Percentiles rank a stretch among this genome's conserved stretches.
Conservation (phyloP, 2,329 filamentous ascomycete species). For the Monosporascus ibericus region DNA sequence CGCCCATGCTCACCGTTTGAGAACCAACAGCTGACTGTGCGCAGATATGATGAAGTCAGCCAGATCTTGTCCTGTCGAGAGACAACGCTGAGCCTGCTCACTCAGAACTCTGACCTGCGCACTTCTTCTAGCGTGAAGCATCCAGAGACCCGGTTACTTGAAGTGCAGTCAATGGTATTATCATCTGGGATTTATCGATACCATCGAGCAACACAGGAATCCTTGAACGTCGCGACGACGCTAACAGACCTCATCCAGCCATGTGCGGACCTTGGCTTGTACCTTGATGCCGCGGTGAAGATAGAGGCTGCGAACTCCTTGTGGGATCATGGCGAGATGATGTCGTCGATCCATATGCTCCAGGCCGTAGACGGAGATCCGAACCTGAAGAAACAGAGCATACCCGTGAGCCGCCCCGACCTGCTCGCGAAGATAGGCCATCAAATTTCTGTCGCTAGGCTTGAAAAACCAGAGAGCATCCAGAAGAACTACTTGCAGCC, state of each 20-base stretch:
- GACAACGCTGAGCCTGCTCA: conserved; percentile 74
- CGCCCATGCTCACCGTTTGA: conserved; percentile 6
- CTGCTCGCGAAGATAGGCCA: conserved; percentile 83
- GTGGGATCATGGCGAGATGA: conserved; percentile 91
- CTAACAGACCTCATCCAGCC: conserved; percentile 70
- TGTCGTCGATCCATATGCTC: conserved; percentile 82
- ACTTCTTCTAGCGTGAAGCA: conserved; percentile 54
- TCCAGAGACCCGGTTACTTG: conserved; percentile 60
- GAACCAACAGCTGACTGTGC: conserved; percentile 16
- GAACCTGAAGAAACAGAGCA: conserved; percentile 60
- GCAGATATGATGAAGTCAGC: conserved; percentile 69
- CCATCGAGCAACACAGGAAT: conserved; percentile 79
- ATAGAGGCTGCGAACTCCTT: conserved; percentile 84
- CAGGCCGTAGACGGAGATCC: conserved; percentile 61
- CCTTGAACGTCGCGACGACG: conserved; percentile 76
- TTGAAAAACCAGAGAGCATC: conserved; percentile 88
- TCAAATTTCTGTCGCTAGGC: conserved; percentile 79
- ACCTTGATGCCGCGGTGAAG: conserved; percentile 69
- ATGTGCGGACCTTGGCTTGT: conserved; percentile 65
- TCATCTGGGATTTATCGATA: conserved; percentile 71
- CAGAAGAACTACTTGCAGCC: conserved; percentile 80
- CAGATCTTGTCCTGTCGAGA: conserved; percentile 77
- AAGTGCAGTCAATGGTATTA: conserved; percentile 70
- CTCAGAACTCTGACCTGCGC: conserved; percentile 60
- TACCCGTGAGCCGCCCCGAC: conserved; percentile 68